Conservation (phyloP, 768 basidiomycete genomes). For the Tulasnella sp. region DNA sequence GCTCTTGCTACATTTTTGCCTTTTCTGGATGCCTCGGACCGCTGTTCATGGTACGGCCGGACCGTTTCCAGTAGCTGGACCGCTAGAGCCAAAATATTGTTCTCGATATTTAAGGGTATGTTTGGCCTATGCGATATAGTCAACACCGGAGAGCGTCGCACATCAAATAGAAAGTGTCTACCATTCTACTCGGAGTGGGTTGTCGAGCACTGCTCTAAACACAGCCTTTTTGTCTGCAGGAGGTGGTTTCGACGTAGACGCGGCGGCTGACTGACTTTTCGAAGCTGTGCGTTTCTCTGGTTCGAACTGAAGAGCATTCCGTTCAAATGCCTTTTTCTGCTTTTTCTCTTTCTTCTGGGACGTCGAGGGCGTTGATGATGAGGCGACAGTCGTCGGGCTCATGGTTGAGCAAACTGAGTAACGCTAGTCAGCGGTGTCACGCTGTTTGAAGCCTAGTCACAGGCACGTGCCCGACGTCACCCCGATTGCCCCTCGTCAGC, state of each 20-base stretch:
- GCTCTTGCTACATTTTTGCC: not conserved
- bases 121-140: conserved; percentile 39
- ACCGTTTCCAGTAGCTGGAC: conserved; percentile 32
- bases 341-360: conserved; percentile 1
- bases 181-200: conserved; percentile 62
- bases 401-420: not conserved
- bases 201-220: conserved; percentile 61
- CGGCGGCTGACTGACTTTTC: conserved; percentile 17
- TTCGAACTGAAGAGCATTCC: not conserved
- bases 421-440: not conserved
- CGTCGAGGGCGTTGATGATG: not conserved
- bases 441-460: not conserved
- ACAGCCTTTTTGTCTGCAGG: conserved; percentile 46
- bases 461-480: not conserved
- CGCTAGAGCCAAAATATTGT: conserved; percentile 40
- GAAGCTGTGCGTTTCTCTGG: not conserved
- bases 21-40: not conserved
- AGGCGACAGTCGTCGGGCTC: not conserved
- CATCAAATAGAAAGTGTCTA: conserved; percentile 21
- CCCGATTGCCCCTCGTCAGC: not conserved
- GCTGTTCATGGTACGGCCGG: conserved; percentile 32
- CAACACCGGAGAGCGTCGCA: not conserved
- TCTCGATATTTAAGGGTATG: conserved; percentile 52
- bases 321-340: not conserved
- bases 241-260: not conserved